Evolutionary conservation across 805 yeast genomes (phyloP), one percentile per base, ranked within the genome.

Genomic region (Hanseniaspora lachancei): DNA sequence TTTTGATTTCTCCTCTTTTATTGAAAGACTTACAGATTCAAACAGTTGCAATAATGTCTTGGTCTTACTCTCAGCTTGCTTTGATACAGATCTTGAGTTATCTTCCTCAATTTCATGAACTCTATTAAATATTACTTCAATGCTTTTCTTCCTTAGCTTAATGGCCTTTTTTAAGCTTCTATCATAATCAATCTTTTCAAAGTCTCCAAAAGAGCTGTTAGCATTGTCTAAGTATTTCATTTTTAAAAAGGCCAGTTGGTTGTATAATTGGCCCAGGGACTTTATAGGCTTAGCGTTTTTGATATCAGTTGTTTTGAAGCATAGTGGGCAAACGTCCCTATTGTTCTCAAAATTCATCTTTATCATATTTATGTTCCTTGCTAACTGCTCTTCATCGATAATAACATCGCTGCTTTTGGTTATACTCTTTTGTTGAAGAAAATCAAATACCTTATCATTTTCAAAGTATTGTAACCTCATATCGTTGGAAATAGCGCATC

Each of bases 291-390:
- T 65, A 1, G 65, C 66, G 16, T 72, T 53, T 13, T 67, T 20
- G 1, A 55, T 16, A 1, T 60, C 63, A 6, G 65, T 58, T 7
- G 53, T 54, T 9, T 55, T 48, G 4, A 59, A 60, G 58, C 78
- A 74, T 0, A 65, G 54, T 2, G 77, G 77, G 55, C 78, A 74
- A 6, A 54, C 53, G 16, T 62, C 58, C 1, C 47, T n/a, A 2
- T 57, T 43, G 15, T 49, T 49, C 5, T 55, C 51, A 34, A 58
- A 54, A 5, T 49, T 47, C 6, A 47, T 32, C 2, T 27, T 42
- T 12, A 63, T 57, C 39, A 58, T 60, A 20, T 57, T 42, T 27
- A 53, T 61, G 5, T 64, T 59, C 24, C 40, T 47, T 8, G 20
- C 24, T 7, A 24, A 24, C 7, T 10, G 21, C 3, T 35, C 24